Conservation (phyloP, 2,329 filamentous ascomycete species). For the Knoxdaviesia proteae region DNA sequence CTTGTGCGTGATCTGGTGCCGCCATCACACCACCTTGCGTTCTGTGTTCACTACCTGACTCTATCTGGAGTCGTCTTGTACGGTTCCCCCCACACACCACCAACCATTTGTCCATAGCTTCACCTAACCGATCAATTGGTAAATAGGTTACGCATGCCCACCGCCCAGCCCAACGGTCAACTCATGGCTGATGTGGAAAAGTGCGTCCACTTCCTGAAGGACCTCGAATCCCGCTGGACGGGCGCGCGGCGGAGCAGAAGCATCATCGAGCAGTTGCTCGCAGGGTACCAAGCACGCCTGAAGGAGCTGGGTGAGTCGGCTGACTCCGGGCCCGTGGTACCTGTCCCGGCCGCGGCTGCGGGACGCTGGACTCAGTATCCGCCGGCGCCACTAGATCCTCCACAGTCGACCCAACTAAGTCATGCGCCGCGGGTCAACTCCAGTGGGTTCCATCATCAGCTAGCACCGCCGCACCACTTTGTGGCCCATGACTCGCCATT, state of each 20-base stretch:
- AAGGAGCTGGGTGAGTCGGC: no score
- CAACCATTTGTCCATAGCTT: no score
- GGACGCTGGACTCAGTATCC: no score
- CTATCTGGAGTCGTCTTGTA: constrained; percentile 10
- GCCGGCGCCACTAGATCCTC: neutral
- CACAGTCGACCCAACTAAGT: neutral
- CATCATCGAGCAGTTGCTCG: constrained; percentile 9
- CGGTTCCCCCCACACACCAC: constrained; percentile 1
- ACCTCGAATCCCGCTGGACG: constrained; percentile 9
- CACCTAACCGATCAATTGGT: no score
- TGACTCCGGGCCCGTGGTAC: neutral
- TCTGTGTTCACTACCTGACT: constrained; percentile 10
- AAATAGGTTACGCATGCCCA: constrained; percentile 7
- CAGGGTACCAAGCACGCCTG: constrained; percentile 1
- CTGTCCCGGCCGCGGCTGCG: no score
- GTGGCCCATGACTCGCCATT: no score
- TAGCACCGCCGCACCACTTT: no score
- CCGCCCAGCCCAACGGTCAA: neutral
- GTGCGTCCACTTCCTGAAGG: constrained; percentile 8
- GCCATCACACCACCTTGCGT: constrained; percentile 9
- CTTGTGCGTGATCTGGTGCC: constrained; percentile 9
- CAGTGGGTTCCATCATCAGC: no score
- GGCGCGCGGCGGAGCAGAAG: constrained; percentile 7
- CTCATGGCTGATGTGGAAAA: constrained; percentile 6
- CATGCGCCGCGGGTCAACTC: no score